Evolutionary conservation across 495 filamentous ascomycete genomes (phyloP).

Genomic region (Podospora comata): DNA sequence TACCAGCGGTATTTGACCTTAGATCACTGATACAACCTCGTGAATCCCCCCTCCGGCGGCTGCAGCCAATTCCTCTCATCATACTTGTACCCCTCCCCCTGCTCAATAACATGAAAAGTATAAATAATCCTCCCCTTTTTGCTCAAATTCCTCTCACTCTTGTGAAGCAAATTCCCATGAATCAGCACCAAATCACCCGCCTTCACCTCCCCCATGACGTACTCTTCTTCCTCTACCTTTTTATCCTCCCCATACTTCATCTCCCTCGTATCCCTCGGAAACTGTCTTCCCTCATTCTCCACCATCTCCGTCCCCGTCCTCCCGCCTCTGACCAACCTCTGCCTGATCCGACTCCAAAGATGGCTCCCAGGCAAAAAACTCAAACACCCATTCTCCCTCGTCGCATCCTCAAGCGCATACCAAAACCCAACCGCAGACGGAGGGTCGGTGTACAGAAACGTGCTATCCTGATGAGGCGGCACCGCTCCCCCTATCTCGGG

Average conservation of each 20-base stretch:
- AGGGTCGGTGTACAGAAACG: slow-evolving; percentile 89
- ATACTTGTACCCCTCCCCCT: slow-evolving; percentile 62
- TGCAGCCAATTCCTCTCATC: slow-evolving; percentile 92
- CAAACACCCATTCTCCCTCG: slow-evolving; percentile 78
- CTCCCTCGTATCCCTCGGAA: slow-evolving; percentile 45
- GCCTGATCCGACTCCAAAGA: slow-evolving; percentile 57
- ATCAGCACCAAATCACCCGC: slow-evolving; percentile 88
- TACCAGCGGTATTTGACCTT: too few relatives aligned
- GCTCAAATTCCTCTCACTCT: slow-evolving; percentile 90
- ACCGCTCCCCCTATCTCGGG: slow-evolving; percentile 91
- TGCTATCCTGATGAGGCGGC: slow-evolving; percentile 82
- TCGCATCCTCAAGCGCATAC: slow-evolving; percentile 93
- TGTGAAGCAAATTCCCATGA: slow-evolving; percentile 93
- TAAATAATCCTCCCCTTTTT: slow-evolving; percentile 87
- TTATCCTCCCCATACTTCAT: slow-evolving; percentile 43
- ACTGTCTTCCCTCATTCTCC: slow-evolving; percentile 39
- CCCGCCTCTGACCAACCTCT: slow-evolving; percentile 66
- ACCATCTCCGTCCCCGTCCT: slow-evolving; percentile 52
- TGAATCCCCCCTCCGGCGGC: slow-evolving; percentile 73
- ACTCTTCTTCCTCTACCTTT: slow-evolving; percentile 45
- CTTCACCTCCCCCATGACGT: slow-evolving; percentile 75
- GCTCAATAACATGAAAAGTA: slow-evolving; percentile 96
- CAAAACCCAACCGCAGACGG: slow-evolving; percentile 90
- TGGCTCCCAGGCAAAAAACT: slow-evolving; percentile 82
- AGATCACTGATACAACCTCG: slow-evolving; percentile 50